Evolutionary conservation across 345 rosid species (phyloP), one percentile per base, ranked within the genome.

Genomic region (Brassica carinata): DNA sequence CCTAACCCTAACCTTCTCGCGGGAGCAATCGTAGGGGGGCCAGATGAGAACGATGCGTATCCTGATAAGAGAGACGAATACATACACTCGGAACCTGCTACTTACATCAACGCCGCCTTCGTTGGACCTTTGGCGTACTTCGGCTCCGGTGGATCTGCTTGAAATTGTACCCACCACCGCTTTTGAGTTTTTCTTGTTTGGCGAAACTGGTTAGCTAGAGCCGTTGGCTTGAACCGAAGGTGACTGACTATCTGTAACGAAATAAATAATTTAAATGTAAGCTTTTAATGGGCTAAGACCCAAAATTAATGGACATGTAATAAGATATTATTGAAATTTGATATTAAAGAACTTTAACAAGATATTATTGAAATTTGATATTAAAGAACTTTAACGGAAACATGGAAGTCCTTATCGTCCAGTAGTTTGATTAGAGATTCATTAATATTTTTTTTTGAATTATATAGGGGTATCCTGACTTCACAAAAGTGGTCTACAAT

Each of bases 21-120:
- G 0, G 98, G 97, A 80, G 98, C 98, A 8, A 86, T 94, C 0
- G 92, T 94, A 0, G 98, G 98, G 33, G 98, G 97, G 1, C 97
- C 98, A 0, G 81, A 92, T 59, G 85, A 92, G 36, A 92, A 83
- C 17, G 97, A 94, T 27, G 92, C 86, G 5, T 94, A 64, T 69
- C 82, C 90, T 0, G 95, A 92, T 72, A 90, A 92, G 59, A 87
- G 98, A 8, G 78, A 85, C 0, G 89, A 85, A 53, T 90, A 91
- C 38, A 86, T 90, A 10, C 95, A 91, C 34, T 84, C 98, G 0
- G 98, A 94, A 64, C 98, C 97, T 0, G 90, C 95, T 0, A 94
- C 97, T 0, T 94, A 92, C 38, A 90, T 94, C 63, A 94, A 91
- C 71, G 98, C 90, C 5, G 92, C 97, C 10, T 65, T 89, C 3